These are phyloP conservation scores for Amaranthus cruentus DNA, from an alignment of 148 eudicot species.

Conservation along the genomic window DNA sequence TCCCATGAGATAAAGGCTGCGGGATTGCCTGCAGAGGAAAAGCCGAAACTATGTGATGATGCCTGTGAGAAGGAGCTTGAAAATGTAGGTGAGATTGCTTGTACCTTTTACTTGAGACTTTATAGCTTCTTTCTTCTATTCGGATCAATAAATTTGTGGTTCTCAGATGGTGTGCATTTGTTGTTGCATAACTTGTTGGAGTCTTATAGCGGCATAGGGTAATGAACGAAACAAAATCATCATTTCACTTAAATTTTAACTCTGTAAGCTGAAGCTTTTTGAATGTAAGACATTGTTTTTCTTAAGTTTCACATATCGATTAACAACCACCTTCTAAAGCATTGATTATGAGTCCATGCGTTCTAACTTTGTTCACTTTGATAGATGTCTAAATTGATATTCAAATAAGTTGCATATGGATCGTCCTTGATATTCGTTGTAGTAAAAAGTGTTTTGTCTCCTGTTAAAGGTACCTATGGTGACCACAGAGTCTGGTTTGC, in stretches of 20 bases:
- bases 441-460: neutral
- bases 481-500: constrained; percentile 94
- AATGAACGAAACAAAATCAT: neutral
- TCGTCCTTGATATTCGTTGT: neutral
- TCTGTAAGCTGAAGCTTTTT: too few species aligned
- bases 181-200: neutral
- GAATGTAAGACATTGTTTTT: too few species aligned
- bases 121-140: neutral
- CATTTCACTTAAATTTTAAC: neutral
- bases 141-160: neutral
- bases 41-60: constrained; percentile 78
- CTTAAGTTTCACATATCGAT: too few species aligned
- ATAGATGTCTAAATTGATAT: too few species aligned
- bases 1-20: constrained; percentile 52
- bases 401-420: neutral
- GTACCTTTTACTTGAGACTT: constrained; percentile 24
- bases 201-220: neutral
- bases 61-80: constrained; percentile 93
- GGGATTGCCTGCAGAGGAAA: constrained; percentile 81
- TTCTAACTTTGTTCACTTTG: too few species aligned
- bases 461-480: constrained; percentile 78
- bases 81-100: constrained; percentile 98
- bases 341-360: too few species aligned
- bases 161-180: neutral
- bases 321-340: too few species aligned